phyloP scores from a whole-genome alignment of 2,329 filamentous ascomycete species.

The Fonsecaea erecta region DNA sequence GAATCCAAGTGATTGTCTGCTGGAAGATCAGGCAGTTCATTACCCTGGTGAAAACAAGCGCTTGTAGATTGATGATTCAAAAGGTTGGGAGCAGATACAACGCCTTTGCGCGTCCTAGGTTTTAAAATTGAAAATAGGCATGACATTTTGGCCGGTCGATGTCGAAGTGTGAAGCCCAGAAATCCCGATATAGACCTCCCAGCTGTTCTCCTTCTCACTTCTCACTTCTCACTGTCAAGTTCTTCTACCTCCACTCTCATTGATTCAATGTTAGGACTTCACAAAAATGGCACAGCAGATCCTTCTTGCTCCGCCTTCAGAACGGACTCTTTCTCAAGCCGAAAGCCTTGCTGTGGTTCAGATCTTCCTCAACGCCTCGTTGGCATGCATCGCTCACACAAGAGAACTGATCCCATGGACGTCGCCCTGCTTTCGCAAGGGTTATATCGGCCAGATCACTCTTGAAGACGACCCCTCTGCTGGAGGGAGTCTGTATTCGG shows the following conservation, averaged over 20 bases:
- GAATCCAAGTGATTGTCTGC: not conserved
- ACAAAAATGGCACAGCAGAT: constrained; percentile 22
- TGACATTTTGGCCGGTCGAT: not conserved
- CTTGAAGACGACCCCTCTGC: constrained; percentile 16
- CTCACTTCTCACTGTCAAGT: not conserved
- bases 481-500: constrained; percentile 39
- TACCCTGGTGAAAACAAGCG: not conserved
- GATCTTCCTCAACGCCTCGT: constrained; percentile 36
- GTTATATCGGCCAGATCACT: constrained; percentile 32
- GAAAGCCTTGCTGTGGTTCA: constrained; percentile 32
- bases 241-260: not conserved
- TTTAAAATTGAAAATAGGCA: not conserved
- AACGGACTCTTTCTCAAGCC: constrained; percentile 20
- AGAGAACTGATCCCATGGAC: constrained; percentile 33
- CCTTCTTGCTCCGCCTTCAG: constrained; percentile 4
- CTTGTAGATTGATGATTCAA: not conserved
- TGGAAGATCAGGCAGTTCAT: not conserved
- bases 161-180: not conserved
- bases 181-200: not conserved
- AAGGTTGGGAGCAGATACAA: not conserved
- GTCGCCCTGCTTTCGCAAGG: constrained; percentile 28
- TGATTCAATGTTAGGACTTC: not conserved
- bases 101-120: not conserved
- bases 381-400: constrained; percentile 35
- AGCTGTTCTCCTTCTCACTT: not conserved